phyloP scores from a whole-genome alignment of 495 filamentous ascomycete species.

The Podospora comata region DNA sequence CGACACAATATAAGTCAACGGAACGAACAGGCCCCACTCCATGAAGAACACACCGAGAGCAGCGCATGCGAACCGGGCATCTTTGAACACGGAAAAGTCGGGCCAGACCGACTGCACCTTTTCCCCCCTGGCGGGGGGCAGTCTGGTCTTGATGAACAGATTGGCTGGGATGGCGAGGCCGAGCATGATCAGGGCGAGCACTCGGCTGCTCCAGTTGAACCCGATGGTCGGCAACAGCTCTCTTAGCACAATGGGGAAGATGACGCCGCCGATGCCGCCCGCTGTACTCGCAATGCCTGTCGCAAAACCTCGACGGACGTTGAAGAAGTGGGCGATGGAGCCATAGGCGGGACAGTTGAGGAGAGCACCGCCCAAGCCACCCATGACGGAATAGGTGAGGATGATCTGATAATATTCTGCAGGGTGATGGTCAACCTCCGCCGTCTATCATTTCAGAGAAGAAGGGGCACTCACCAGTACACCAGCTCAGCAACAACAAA shows the following conservation, averaged over 20 bases:
- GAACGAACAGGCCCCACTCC: conserved; percentile 49
- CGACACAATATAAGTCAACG: conserved; percentile 47
- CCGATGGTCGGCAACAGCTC: conserved; percentile 47
- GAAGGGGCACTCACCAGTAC: conserved; percentile 32
- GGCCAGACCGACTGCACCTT: conserved; percentile 40
- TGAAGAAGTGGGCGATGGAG: conserved; percentile 64
- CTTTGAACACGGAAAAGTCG: conserved; percentile 53
- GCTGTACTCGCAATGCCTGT: conserved; percentile 63
- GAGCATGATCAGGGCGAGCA: conserved; percentile 57
- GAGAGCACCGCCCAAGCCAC: conserved; percentile 55
- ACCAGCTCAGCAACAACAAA: conserved; percentile 54
- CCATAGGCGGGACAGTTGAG: conserved; percentile 59
- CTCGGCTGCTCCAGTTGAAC: conserved; percentile 57
- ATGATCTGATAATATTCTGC: conserved; percentile 64
- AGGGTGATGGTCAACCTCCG: not conserved
- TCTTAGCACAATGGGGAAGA: conserved; percentile 57
- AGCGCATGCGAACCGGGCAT: conserved; percentile 53
- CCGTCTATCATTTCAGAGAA: not conserved
- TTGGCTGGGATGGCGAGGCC: conserved; percentile 52
- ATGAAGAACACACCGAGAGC: conserved; percentile 55
- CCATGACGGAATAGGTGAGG: conserved; percentile 55
- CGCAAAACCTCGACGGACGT: conserved; percentile 56
- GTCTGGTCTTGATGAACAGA: conserved; percentile 52
- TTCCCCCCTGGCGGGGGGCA: conserved; percentile 39
- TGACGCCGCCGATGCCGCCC: conserved; percentile 58